A percentile compares a stretch with the other conserved stretches of the same genome.
Evolutionary conservation across 192 early-diverging fungal genomes (phyloP).

Genomic region (Backusella tarrabulga): DNA sequence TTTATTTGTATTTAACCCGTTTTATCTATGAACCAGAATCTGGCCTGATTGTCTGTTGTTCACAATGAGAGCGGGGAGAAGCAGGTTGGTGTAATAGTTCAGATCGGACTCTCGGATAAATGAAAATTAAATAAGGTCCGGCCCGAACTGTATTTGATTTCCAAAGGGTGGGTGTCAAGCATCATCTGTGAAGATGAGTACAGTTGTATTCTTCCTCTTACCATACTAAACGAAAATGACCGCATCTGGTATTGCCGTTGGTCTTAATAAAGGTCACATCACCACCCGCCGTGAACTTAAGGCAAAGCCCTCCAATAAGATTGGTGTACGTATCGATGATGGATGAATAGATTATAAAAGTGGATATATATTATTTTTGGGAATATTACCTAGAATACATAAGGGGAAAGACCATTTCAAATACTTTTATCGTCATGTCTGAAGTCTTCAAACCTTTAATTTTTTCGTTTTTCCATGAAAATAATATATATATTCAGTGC

Average conservation of each 20-base stretch:
- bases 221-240: not conserved
- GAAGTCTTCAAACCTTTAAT: not conserved
- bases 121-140: not conserved
- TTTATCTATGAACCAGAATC: too few relatives aligned
- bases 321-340: conserved; percentile 2
- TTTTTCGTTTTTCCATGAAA: not conserved
- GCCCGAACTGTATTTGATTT: not conserved
- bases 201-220: conserved; percentile 3
- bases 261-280: conserved; percentile 73
- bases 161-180: not conserved
- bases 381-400: not conserved
- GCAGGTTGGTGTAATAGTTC: too few relatives aligned
- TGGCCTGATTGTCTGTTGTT: too few relatives aligned
- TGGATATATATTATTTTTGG: not conserved
- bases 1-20: not conserved
- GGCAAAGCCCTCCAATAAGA: conserved; percentile 18
- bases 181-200: not conserved
- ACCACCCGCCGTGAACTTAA: conserved; percentile 70
- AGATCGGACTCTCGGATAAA: not conserved
- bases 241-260: not conserved
- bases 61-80: too few relatives aligned
- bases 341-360: not conserved
- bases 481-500: not conserved
- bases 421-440: not conserved
- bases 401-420: not conserved